Evolutionary conservation across 1,284 basidiomycete species (phyloP), one percentile per base, ranked within the genome.

Genomic region (Sanghuangporus weigelae): DNA sequence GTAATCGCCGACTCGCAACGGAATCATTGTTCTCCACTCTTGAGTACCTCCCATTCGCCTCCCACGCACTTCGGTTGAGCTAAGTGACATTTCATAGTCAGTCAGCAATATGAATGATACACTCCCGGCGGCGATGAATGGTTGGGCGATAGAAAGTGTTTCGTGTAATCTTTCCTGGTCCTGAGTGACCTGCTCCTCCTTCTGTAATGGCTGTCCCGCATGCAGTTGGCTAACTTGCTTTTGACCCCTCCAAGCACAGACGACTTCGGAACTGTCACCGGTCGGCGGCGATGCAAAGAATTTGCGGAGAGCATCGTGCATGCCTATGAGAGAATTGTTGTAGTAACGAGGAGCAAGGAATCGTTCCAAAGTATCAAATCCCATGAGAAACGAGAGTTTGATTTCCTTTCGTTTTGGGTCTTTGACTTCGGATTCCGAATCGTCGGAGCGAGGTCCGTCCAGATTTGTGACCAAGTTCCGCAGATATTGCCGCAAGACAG

Each of bases 361-460:
- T 7, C 96, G 87, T 63, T 88, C 84, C 36, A 98, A 81, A 0
- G 96, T 99, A 72, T 99, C 96, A 60, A 87, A 85, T 8, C 96
- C 96, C 61, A 96, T 78, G 26, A 93, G 75, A 72, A 93, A 94
- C 10, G 82, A 80, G 19, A 93, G 73, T 62, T 82, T 76, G 8
- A 46, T n/a, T 46, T 46, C 44, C 61, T 67, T 59, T 69, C 66
- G 59, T 51, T n/a, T 19, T 12, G 31, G 26, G 38, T 23, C 16
- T 42, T 48, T 19, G 23, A 38, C 36, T 36, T 54, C 53, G 11
- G 10, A 7, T 59, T 66, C 66, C 23, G 67, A 64, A 26, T 57
- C n/a, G 36, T 63, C 54, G 44, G 60, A 51, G 51, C 51, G 48
- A 51, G 35, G 12, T 23, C 31, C n/a, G 60, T 40, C 57, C n/a